A percentile compares a stretch with the other conserved stretches of the same genome.
Conservation (phyloP, 2,329 filamentous ascomycete genomes). For the Alternaria brassicicola region DNA sequence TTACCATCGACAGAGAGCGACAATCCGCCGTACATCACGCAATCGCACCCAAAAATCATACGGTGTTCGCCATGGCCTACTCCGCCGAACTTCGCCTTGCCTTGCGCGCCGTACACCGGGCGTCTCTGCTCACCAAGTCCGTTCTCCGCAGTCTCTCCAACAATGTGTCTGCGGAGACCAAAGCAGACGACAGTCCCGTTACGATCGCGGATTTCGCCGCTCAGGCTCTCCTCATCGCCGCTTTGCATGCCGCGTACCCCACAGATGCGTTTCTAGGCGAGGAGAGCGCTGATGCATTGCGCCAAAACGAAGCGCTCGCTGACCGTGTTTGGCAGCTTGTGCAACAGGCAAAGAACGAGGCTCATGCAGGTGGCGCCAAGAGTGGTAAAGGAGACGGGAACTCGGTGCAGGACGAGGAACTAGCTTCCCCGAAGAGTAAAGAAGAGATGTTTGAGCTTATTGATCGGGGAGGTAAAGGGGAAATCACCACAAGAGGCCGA, state of each 20-base stretch:
- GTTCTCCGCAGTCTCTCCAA: constrained; percentile 58
- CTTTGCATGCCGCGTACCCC: constrained; percentile 61
- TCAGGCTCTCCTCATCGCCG: constrained; percentile 66
- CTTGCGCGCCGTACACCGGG: constrained; percentile 58
- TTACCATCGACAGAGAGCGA: constrained; percentile 7
- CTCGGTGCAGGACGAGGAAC: constrained; percentile 12
- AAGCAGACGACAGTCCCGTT: constrained; percentile 65
- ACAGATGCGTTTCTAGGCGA: constrained; percentile 66
- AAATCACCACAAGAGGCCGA: constrained; percentile 52
- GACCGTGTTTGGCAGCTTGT: constrained; percentile 64
- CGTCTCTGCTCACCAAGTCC: constrained; percentile 63
- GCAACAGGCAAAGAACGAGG: constrained; percentile 37
- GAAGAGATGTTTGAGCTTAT: constrained; percentile 68
- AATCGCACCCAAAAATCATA: constrained; percentile 3
- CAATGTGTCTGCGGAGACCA: constrained; percentile 56
- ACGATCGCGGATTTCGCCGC: constrained; percentile 69
- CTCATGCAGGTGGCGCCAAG: constrained; percentile 33
- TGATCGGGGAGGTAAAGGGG: constrained; percentile 63
- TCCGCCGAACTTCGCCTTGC: constrained; percentile 41
- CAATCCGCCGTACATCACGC: constrained; percentile 8
- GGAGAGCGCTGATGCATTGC: constrained; percentile 62
- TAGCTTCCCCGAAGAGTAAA: constrained; percentile 50
- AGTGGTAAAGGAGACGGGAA: constrained; percentile 28
- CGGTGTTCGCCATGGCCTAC: constrained; percentile 22
- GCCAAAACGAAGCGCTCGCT: constrained; percentile 56